These are phyloP conservation scores for Paulownia fortunei DNA, from an alignment of 257 asterid genomes.

Conservation along the genomic window DNA sequence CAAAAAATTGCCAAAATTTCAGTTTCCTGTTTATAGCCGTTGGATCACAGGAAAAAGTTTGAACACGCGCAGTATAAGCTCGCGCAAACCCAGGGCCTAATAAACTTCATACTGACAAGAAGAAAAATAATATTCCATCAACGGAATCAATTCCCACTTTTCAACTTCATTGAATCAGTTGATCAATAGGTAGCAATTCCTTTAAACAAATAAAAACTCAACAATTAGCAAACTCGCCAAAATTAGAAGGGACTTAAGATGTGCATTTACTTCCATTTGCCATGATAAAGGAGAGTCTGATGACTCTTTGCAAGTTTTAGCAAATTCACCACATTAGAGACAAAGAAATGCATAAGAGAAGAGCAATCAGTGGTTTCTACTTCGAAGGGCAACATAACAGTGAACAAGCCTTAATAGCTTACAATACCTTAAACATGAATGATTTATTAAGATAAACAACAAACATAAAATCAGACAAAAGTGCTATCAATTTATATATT, in stretches of 20 bases:
- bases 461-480: neutral
- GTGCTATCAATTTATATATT: neutral
- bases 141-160: neutral
- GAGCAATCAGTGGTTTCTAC: neutral
- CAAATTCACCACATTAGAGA: neutral
- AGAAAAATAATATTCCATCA: neutral
- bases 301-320: neutral
- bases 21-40: too few species aligned
- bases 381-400: neutral
- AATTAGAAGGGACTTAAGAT: neutral
- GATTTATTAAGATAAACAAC: neutral
- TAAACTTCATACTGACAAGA: neutral
- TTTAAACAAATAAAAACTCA: neutral
- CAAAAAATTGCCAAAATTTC: neutral
- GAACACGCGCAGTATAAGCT: neutral
- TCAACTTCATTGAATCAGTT: neutral
- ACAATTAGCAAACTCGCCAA: neutral
- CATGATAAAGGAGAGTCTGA: neutral
- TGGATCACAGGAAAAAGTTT: too few species aligned
- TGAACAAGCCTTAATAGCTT: neutral
- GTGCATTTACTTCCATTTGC: neutral
- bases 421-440: neutral
- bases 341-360: neutral
- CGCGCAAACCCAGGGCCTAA: neutral
- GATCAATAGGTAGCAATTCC: neutral